A percentile compares a stretch with the other conserved stretches of the same genome.
Conservation (phyloP, 768 basidiomycete species). For the Leccinum broughii region DNA sequence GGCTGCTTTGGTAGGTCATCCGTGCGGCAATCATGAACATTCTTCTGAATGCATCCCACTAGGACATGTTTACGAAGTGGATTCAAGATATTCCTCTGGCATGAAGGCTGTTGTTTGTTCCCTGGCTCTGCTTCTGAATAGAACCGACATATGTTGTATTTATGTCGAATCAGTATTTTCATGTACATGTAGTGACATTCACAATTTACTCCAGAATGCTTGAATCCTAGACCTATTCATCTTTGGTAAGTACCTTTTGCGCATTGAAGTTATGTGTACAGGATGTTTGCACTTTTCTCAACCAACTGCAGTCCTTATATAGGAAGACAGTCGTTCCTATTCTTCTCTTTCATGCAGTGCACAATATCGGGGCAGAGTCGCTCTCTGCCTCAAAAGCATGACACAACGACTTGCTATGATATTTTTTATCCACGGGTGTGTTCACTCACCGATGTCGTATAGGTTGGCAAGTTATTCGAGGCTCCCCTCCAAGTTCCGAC, state of each 20-base stretch:
- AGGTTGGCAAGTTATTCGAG: too few species aligned
- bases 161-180: background rate
- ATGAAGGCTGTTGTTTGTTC: background rate
- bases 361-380: too few species aligned
- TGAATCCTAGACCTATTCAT: background rate
- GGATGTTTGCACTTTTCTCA: too few species aligned
- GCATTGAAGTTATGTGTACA: background rate
- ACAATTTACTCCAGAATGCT: background rate
- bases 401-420: too few species aligned
- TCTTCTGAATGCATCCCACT: constrained; percentile 1
- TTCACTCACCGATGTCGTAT: too few species aligned
- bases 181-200: background rate
- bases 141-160: background rate
- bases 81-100: constrained; percentile 51
- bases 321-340: too few species aligned
- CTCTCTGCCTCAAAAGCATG: background rate
- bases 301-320: too few species aligned
- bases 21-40: background rate
- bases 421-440: too few species aligned
- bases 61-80: constrained; percentile 67
- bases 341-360: too few species aligned
- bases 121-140: background rate
- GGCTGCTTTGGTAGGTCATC: constrained; percentile 65
- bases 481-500: too few species aligned
- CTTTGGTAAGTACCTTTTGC: background rate